These are phyloP conservation scores for Strobilomyces confusus DNA, from an alignment of 768 basidiomycete genomes.

Conservation along the genomic window DNA sequence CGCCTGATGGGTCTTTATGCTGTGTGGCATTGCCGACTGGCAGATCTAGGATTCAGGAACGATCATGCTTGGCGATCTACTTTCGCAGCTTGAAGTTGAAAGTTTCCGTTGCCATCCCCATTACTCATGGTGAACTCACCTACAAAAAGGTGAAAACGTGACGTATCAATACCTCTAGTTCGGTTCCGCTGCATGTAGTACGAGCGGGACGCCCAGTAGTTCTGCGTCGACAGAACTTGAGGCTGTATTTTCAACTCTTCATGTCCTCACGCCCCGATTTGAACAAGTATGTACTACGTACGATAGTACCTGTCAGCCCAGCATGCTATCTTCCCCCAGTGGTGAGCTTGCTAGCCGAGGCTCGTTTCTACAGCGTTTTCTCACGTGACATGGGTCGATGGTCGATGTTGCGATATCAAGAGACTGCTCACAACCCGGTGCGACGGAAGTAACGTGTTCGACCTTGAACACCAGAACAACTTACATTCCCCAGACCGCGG, in stretches of 20 bases:
- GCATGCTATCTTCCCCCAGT: too few species aligned
- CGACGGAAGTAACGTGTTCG: not conserved
- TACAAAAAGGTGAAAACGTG: not conserved
- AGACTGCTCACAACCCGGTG: not conserved
- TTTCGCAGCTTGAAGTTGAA: slow-evolving; percentile 8
- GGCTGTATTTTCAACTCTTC: too few species aligned
- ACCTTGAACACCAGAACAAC: not conserved
- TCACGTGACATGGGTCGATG: too few species aligned
- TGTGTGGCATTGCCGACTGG: not conserved
- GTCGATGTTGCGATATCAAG: too few species aligned
- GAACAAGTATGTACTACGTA: too few species aligned
- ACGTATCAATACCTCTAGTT: not conserved
- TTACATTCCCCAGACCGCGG: not conserved
- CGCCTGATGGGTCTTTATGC: slow-evolving; percentile 1
- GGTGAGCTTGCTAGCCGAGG: not conserved
- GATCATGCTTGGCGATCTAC: slow-evolving; percentile 14
- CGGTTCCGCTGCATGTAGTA: slow-evolving; percentile 8
- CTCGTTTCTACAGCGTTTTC: not conserved
- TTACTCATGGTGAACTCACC: not conserved
- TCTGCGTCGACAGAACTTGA: too few species aligned
- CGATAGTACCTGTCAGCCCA: too few species aligned
- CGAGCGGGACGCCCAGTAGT: too few species aligned
- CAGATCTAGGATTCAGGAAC: slow-evolving; percentile 16
- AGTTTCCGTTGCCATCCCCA: not conserved
- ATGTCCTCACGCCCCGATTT: too few species aligned